Evolutionary conservation across 495 filamentous ascomycete genomes (phyloP), one percentile per base, ranked within the genome.

Genomic region (Penicillium argentinense): DNA sequence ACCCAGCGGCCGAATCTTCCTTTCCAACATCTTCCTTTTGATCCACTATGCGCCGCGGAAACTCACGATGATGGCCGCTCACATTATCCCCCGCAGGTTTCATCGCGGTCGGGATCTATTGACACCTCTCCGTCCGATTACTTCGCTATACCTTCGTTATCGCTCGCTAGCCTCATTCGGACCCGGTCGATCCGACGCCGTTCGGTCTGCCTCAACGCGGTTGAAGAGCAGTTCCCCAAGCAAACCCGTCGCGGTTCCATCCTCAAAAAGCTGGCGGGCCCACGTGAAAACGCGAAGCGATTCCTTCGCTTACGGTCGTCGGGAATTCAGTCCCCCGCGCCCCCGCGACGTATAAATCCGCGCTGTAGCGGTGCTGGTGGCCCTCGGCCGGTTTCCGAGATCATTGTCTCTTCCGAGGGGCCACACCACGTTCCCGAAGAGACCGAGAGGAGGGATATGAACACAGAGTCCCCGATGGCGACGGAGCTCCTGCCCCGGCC

Each of bases 201-300:
- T 9, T 41, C 42, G 2, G 39, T 50, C 22, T 49, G 51, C 37
- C 48, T 56, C 21, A 59, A 51, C 30, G 46, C 47, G 28, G 47
- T 54, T 36, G 54, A 63, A 38, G 57, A 63, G 37, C 47, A 60
- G 47, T 53, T 59, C 21, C 49, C 67, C 16, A 65, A 60, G 44
- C 53, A 54, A 22, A 47, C 34, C 54, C 67, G 62, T 27, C 60
- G 68, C 43, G 54, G 50, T 24, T 66, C 67, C 5, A 52, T 73
- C 17, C 42, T 74, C 30, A 61, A 45, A 60, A 76, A 71, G 57
- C 61, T 77, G 66, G 71, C 70, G 57, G 64, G 67, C 19, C 68
- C 74, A 57, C 70, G 72, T 43, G 73, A 77, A 48, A 74, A 71
- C 66, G 72, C 73, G 52, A 72, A 73, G 66, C 72, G 72, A 41